Base-by-base conservation (phyloP, 202 grass and related monocot species). In the Panicum virgatum region DNA sequence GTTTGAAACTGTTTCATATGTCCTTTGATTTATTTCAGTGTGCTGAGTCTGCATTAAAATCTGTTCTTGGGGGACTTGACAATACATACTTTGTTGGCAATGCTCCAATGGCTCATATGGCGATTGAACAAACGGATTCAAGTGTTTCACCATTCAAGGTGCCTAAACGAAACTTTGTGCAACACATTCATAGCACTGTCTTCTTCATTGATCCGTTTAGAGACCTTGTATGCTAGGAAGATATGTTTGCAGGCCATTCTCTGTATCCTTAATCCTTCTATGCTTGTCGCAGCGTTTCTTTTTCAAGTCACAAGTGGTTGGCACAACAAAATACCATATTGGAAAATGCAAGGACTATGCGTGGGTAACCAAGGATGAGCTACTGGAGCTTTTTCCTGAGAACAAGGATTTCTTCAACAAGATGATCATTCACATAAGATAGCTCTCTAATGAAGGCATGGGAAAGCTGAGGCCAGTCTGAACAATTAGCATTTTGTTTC, bases 31-130 rank as follows among this genome's bases (percentile, higher is more conserved):
- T 53, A 34, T 85, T 91, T 83, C 85, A 99, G 96, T 99, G 96
- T 86, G 96, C 96, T 4, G 91, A 99, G 54, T 92, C 93, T 36
- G 96, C 96, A 68, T 68, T 99, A 85, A 89, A 87, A 85, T 90
- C 91, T 73, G 89, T 99, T 84, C 59, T 99, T 63, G 93, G 96
- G 40, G 93, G 62, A 19, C 96, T 99, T 51, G 19, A 82, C 75
- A 73, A 99, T 87, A 92, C 91, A 19, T 99, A 99, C 88, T 99
- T 99, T 89, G 93, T 99, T 83, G 96, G 96, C 53, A 99, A 99
- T 70, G 93, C 93, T 81, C 96, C 96, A 27, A 99, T 99, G 96
- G 93, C 93, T 82, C 89, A 99, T 73, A 94, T 94, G 91, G 83
- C 81, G 60, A 73, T 89, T 51, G 92, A 91, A 75, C 79, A 81